Evolutionary conservation across 768 basidiomycete species (phyloP).

Genomic region (Kwoniella botswanensis): DNA sequence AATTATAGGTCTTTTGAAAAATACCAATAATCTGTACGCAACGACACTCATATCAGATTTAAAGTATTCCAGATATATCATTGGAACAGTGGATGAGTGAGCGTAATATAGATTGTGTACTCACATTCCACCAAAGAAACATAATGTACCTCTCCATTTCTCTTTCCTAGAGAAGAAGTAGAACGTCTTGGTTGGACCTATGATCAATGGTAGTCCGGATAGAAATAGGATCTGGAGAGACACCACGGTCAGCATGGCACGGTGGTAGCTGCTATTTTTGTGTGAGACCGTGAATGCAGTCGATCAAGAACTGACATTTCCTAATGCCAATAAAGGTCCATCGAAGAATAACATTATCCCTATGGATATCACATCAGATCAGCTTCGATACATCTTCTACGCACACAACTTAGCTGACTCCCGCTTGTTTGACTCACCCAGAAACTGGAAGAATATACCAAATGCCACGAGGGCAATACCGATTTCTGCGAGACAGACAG

Average conservation of each 20-base stretch:
- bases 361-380: slow-evolving; percentile 9
- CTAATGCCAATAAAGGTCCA: slow-evolving; percentile 91
- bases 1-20: slow-evolving; percentile 91
- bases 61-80: too few species aligned
- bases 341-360: slow-evolving; percentile 92
- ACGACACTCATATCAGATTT: neutral
- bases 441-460: slow-evolving; percentile 91
- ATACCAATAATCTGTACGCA: slow-evolving; percentile 75
- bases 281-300: too few species aligned
- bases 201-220: slow-evolving; percentile 91
- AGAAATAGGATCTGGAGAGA: slow-evolving; percentile 81
- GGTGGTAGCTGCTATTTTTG: neutral
- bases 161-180: slow-evolving; percentile 96
- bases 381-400: slow-evolving; percentile 3
- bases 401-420: too few species aligned
- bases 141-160: slow-evolving; percentile 76
- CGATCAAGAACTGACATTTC: slow-evolving; percentile 71
- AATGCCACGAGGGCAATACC: slow-evolving; percentile 96
- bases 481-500: slow-evolving; percentile 69
- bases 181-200: slow-evolving; percentile 92
- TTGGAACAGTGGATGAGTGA: neutral
- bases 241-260: neutral
- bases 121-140: slow-evolving; percentile 58
- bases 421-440: slow-evolving; percentile 63
- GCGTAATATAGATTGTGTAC: slow-evolving; percentile 16